Evolutionary conservation across 2,329 filamentous ascomycete genomes (phyloP).

Genomic region (Talaromyces funiculosus): DNA sequence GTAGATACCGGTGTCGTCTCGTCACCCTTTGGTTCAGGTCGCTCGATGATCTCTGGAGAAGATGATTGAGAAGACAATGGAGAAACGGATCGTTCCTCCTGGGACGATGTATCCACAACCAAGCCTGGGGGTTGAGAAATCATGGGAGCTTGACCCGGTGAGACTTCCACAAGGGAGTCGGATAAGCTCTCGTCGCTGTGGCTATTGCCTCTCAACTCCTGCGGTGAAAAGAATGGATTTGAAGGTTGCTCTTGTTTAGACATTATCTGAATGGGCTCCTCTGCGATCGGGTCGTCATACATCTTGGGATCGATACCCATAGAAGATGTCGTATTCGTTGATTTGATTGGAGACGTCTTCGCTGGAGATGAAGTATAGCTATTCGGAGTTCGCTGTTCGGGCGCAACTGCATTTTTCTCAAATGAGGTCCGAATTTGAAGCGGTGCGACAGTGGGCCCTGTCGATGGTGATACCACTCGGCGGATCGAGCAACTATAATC

Average conservation of each 20-base stretch:
- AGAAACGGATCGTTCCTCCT: conserved; percentile 57
- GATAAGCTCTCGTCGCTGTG: conserved; percentile 37
- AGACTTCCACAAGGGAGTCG: conserved; percentile 64
- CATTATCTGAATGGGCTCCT: conserved; percentile 3
- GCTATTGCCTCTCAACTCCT: not conserved
- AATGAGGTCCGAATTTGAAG: conserved; percentile 17
- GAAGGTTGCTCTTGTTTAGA: not conserved
- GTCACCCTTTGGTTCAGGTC: conserved; percentile 24
- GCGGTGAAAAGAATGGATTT: not conserved
- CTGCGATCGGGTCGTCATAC: conserved; percentile 4
- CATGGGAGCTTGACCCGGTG: conserved; percentile 46
- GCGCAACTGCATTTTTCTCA: conserved; percentile 16
- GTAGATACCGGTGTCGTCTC: conserved; percentile 48
- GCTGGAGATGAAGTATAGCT: conserved; percentile 10
- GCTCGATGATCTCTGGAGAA: conserved; percentile 28
- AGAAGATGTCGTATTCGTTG: not conserved
- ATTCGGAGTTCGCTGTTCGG: conserved; percentile 4
- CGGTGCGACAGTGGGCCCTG: conserved; percentile 20
- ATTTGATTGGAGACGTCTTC: conserved; percentile 13
- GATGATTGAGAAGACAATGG: conserved; percentile 57
- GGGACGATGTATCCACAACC: conserved; percentile 64
- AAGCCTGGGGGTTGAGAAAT: conserved; percentile 56
- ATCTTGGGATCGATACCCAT: not conserved
- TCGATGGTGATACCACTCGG: conserved; percentile 29
- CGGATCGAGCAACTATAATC: conserved; percentile 30